Evolutionary conservation across 106 monocot genomes (phyloP), one percentile per base, ranked within the genome.

Genomic region (Amphibolis antarctica): DNA sequence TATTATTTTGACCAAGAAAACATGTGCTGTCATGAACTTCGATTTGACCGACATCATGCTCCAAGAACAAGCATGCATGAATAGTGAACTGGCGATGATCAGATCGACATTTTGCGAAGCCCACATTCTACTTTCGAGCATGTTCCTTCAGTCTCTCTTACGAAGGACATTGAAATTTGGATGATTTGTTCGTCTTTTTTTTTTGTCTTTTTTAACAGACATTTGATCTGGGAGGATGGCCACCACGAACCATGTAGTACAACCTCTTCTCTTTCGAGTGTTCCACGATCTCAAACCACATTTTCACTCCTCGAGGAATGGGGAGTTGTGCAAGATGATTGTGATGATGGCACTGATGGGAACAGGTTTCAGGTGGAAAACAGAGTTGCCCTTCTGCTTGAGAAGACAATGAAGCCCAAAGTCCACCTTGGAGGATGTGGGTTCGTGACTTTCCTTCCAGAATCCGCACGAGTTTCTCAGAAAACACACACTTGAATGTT

Each of bases 141-240:
- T 3, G 21, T 12, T 9, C 12, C 10, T 10, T 25, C 24, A 4
- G 3, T 12, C 5, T 11, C 24, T 23, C n/a, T 25, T 25, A 23
- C 3, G 9, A 21, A 23, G n/a, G 3, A 11, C 9, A 9, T 31
- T 31, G 17, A 59, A 18, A 59, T 31, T 10, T 66, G 24, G 27
- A 18, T 56, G 10, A 43, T 36, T 42, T 26, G 30, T 26, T n/a
- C n/a, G n/a, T n/a, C n/a, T n/a, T n/a, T n/a, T n/a, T n/a, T n/a
- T n/a, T n/a, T n/a, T n/a, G 3, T 48, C n/a, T 12, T 12, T 24
- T 21, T 55, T 43, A 17, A 44, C 74, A 85, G 85, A 72, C 79
- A 75, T 79, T 77, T 89, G 60, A 68, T 85, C 12, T 85, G 84
- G 82, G 82, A 75, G 26, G 88, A 85, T 63, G 85, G 85, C 12